Conservation (phyloP, 768 basidiomycete species). For the Filobasidium wieringae region DNA sequence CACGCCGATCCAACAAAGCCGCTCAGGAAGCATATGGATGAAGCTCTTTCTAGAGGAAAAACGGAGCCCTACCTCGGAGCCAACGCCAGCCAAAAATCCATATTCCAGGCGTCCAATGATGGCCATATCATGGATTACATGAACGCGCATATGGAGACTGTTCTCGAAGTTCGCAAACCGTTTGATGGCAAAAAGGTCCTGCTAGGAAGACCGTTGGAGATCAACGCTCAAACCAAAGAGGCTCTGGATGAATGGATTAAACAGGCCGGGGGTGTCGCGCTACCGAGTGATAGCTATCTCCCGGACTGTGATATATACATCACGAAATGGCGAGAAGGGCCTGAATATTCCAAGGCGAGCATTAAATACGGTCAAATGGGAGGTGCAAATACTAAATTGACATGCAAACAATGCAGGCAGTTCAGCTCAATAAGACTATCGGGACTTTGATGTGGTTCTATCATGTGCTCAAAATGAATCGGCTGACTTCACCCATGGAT, state of each 20-base stretch:
- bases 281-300: constrained; percentile 30
- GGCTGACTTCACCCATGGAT: constrained; percentile 53
- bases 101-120: neutral
- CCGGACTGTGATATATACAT: constrained; percentile 55
- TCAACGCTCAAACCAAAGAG: constrained; percentile 45
- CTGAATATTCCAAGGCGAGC: constrained; percentile 58
- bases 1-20: neutral
- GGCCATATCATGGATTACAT: neutral
- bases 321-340: constrained; percentile 56
- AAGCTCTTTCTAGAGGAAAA: neutral
- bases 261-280: constrained; percentile 50
- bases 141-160: neutral
- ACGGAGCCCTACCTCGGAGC: neutral
- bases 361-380: neutral
- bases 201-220: constrained; percentile 51
- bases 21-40: neutral
- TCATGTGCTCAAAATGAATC: constrained; percentile 56
- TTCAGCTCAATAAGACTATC: constrained; percentile 49
- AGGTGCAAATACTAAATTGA: neutral
- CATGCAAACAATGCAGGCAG: constrained; percentile 46
- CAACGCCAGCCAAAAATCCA: neutral
- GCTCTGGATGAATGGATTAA: constrained; percentile 53
- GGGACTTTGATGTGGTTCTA: constrained; percentile 77
- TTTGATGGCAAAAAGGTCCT: constrained; percentile 56
- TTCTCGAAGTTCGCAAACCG: constrained; percentile 37